Evolutionary conservation across 371 early-diverging fungal species (phyloP), one percentile per base, ranked within the genome.

Genomic region (Rhizopus stolonifer): DNA sequence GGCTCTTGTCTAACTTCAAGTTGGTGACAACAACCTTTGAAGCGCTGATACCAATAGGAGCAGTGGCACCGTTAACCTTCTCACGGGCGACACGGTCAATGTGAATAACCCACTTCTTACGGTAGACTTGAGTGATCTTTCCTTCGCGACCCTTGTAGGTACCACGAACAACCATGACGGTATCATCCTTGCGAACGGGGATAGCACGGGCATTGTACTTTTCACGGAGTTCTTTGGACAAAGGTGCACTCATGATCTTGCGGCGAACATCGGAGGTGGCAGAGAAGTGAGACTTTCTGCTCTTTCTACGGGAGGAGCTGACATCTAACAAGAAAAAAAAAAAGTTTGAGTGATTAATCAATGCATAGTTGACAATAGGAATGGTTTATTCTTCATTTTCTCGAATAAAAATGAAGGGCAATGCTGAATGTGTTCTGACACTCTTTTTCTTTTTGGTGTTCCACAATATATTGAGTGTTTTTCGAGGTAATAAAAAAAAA

Each of bases 81-180:
- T 98, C 97, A 75, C 88, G 89, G 70, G 78, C 84, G 70, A 98
- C 79, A 69, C 94, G 92, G 74, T 98, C 96, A 59, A 98, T 85
- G 89, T 97, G 92, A 81, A 98, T 96, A 58, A 94, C 89, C 87
- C 87, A 98, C 88, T 94, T 95, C 81, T 92, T 90, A 72, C 98
- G 93, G 92, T 96, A 97, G 67, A 93, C 94, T 63, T 89, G 83
- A 59, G 81, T 78, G 62, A 98, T 91, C 90, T 95, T 95, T 68
- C 98, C 98, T 78, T 94, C 92, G 64, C 91, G 91, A 70, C 95
- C 97, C 90, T 96, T 96, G 87, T 84, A 79, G 72, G 82, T 83
- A 66, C 98, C 98, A 58, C 97, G 90, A 66, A 93, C 89, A 65
- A 98, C 88, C 66, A 82, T 75, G 63, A 98, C 97, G 84, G 95